phyloP scores from a whole-genome alignment of 2,329 filamentous ascomycete genomes.

The Pestalotiopsis sp. region DNA sequence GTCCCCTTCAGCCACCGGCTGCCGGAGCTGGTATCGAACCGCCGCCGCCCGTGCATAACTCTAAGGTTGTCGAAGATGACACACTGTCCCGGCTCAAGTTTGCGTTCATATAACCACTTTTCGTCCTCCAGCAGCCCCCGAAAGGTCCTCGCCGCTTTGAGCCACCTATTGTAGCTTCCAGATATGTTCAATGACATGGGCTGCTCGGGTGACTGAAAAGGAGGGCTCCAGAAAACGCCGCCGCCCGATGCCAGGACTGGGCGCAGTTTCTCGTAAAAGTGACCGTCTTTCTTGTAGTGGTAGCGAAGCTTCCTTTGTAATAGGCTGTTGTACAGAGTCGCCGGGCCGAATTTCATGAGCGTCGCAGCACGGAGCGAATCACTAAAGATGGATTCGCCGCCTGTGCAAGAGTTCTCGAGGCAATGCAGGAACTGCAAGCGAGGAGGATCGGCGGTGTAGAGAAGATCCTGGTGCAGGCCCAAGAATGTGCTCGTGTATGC shows the following conservation, averaged over 20 bases:
- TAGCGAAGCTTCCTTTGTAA: conserved; percentile 49
- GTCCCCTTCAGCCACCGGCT: conserved; percentile 82
- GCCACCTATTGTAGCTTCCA: conserved; percentile 35
- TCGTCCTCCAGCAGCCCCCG: conserved; percentile 57
- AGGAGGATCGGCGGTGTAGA: conserved; percentile 81
- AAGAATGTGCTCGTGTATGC: conserved; percentile 84
- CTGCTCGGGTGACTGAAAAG: conserved; percentile 64
- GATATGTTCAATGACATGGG: neutral
- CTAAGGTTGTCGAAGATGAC: conserved; percentile 90
- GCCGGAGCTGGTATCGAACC: conserved; percentile 69
- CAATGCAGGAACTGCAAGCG: conserved; percentile 88
- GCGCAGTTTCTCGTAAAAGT: conserved; percentile 61
- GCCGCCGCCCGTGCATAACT: conserved; percentile 77
- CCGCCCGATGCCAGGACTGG: conserved; percentile 47
- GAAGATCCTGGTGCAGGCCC: conserved; percentile 88
- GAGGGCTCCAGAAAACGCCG: conserved; percentile 70
- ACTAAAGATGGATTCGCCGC: conserved; percentile 84
- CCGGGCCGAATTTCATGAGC: conserved; percentile 32
- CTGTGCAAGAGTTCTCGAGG: conserved; percentile 74
- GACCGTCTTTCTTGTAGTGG: conserved; percentile 60
- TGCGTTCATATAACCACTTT: conserved; percentile 65
- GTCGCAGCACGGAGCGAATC: conserved; percentile 67
- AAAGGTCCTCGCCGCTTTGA: conserved; percentile 55
- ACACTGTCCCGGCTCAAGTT: conserved; percentile 79
- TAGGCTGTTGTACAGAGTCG: conserved; percentile 33